Conservation (phyloP, 2,329 filamentous ascomycete species). For the Hypomyces perniciosus region DNA sequence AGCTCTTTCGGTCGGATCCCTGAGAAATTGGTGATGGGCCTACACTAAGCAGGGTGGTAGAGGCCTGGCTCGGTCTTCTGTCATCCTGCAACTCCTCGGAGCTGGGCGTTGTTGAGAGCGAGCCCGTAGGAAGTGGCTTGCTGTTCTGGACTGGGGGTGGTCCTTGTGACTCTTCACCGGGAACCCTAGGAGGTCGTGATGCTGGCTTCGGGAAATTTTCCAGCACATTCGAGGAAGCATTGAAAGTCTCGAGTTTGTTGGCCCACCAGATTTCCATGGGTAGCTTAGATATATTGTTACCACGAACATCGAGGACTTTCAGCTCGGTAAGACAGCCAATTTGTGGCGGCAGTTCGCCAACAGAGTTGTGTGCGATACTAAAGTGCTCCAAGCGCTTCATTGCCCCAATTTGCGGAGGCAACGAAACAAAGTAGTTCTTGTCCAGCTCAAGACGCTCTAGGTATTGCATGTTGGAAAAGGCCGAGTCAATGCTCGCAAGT, state of each 20-base stretch:
- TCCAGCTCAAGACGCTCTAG: conserved; percentile 84
- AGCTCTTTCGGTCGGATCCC: conserved; percentile 67
- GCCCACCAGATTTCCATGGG: conserved; percentile 97
- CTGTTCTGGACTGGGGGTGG: conserved; percentile 32
- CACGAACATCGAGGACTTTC: conserved; percentile 77
- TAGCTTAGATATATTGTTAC: conserved; percentile 86
- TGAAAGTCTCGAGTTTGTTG: conserved; percentile 81
- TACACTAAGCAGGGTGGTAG: conserved; percentile 67
- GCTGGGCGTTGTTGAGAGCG: conserved; percentile 57
- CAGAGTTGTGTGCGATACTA: conserved; percentile 86
- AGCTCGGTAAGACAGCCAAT: conserved; percentile 84
- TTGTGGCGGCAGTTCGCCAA: conserved; percentile 77
- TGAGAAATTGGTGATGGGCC: conserved; percentile 62
- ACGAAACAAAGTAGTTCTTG: conserved; percentile 89
- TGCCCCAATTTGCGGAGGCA: conserved; percentile 80
- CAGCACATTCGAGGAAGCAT: conserved; percentile 91
- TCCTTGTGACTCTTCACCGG: conserved; percentile 40
- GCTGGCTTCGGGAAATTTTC: conserved; percentile 84
- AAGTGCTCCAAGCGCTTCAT: conserved; percentile 81
- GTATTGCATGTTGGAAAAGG: conserved; percentile 82
- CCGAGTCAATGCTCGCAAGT: conserved; percentile 79
- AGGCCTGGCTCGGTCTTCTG: conserved; percentile 79
- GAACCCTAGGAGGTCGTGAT: conserved; percentile 59
- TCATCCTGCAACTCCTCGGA: conserved; percentile 68
- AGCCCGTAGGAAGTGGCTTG: conserved; percentile 35